phyloP scores from a whole-genome alignment of 306 rosid species.

The Cicer chorassanicum region DNA sequence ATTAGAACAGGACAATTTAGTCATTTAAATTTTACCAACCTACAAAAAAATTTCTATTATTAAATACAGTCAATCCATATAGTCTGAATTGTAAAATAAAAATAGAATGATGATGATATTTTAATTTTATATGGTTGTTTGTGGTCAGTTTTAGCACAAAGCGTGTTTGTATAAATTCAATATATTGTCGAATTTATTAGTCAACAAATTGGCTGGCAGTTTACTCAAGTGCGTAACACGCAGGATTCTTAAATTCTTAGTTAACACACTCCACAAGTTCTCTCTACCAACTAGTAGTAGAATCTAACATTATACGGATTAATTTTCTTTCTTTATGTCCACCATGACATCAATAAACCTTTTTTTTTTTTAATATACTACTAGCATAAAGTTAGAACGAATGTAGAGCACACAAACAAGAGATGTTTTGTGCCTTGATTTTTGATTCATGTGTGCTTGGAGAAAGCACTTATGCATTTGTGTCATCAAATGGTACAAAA shows the following conservation, averaged over 20 bases:
- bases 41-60: too few species aligned
- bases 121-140: not conserved
- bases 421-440: slow-evolving; percentile 40
- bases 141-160: not conserved
- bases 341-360: slow-evolving; percentile 22
- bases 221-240: slow-evolving; percentile 34
- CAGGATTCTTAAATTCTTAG: slow-evolving; percentile 30
- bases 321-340: slow-evolving; percentile 11
- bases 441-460: slow-evolving; percentile 25
- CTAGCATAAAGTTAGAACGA: slow-evolving; percentile 36
- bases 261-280: slow-evolving; percentile 47
- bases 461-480: slow-evolving; percentile 32
- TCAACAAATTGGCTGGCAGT: slow-evolving; percentile 19
- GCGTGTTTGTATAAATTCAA: not conserved
- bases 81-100: too few species aligned
- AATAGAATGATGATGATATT: not conserved
- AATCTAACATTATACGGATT: slow-evolving; percentile 35
- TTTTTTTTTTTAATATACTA: not conserved
- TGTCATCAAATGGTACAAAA: slow-evolving; percentile 25
- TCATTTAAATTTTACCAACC: too few species aligned
- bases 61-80: too few species aligned
- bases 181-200: not conserved
- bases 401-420: slow-evolving; percentile 38
- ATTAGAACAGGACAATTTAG: not conserved
- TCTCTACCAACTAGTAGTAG: slow-evolving; percentile 43